phyloP scores from a whole-genome alignment of 2,329 filamentous ascomycete genomes.

The Chrysoporthe deuterocubensis region DNA sequence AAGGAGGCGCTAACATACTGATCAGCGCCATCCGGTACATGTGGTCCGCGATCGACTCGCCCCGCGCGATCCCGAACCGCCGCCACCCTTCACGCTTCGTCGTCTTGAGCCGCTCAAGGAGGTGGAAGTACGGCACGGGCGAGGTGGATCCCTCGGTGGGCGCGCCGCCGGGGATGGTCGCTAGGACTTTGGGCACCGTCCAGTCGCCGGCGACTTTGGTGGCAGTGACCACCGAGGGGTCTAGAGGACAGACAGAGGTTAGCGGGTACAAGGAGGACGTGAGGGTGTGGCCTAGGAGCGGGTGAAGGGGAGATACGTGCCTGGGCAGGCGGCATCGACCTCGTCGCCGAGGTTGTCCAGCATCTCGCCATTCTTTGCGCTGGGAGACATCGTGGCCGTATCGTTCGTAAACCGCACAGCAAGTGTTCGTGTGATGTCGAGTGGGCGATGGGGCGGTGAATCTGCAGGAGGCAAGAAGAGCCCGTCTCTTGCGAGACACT shows the following conservation, averaged over 20 bases:
- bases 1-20: slow-evolving; percentile 84
- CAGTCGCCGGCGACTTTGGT: slow-evolving; percentile 53
- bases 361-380: slow-evolving; percentile 19
- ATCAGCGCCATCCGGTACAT: slow-evolving; percentile 99
- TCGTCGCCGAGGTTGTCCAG: slow-evolving; percentile 11
- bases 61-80: slow-evolving; percentile 75
- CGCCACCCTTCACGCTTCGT: slow-evolving; percentile 96
- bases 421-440: neutral
- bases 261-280: neutral
- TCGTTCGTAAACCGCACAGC: neutral
- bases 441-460: neutral
- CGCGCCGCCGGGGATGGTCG: slow-evolving; percentile 63
- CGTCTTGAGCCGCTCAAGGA: slow-evolving; percentile 92
- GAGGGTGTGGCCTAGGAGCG: too few relatives aligned
- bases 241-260: slow-evolving; percentile 29
- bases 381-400: slow-evolving; percentile 21
- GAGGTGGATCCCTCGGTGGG: slow-evolving; percentile 66
- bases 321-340: slow-evolving; percentile 23
- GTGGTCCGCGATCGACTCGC: slow-evolving; percentile 95
- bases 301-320: neutral
- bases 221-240: slow-evolving; percentile 41
- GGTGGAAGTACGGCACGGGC: slow-evolving; percentile 90
- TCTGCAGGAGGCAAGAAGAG: neutral
- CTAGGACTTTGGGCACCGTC: slow-evolving; percentile 66
- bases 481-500: neutral